phyloP scores from a whole-genome alignment of 2,329 filamentous ascomycete genomes.

The Clarireedia monteithiana region DNA sequence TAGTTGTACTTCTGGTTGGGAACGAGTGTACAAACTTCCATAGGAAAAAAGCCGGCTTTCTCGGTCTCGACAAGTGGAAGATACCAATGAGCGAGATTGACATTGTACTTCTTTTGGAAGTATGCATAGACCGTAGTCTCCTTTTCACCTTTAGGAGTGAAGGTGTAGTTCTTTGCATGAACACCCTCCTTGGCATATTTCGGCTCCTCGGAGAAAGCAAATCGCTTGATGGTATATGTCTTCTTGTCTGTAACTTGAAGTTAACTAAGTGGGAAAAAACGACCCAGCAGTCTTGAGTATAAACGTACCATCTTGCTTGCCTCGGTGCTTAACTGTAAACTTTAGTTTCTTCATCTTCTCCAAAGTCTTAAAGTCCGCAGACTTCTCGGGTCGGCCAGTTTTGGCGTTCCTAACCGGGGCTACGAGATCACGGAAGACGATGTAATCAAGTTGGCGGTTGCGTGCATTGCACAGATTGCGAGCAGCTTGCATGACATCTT shows the following conservation, averaged over 20 bases:
- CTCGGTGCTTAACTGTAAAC: slow-evolving; percentile 48
- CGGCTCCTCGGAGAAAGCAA: slow-evolving; percentile 35
- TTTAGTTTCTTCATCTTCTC: slow-evolving; percentile 46
- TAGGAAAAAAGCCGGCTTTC: slow-evolving; percentile 48
- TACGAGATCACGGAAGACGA: slow-evolving; percentile 19
- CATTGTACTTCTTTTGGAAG: slow-evolving; percentile 47
- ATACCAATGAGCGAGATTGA: slow-evolving; percentile 37
- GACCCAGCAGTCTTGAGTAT: not conserved
- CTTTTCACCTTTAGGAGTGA: slow-evolving; percentile 41
- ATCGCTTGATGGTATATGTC: slow-evolving; percentile 43
- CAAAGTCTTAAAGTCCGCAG: slow-evolving; percentile 47
- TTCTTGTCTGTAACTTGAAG: slow-evolving; percentile 32
- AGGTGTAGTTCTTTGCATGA: slow-evolving; percentile 43
- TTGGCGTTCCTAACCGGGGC: slow-evolving; percentile 14
- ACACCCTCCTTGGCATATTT: slow-evolving; percentile 39
- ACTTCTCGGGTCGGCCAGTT: slow-evolving; percentile 22
- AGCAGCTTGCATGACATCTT: slow-evolving; percentile 31
- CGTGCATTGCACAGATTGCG: slow-evolving; percentile 24
- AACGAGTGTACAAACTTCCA: slow-evolving; percentile 49
- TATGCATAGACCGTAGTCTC: slow-evolving; percentile 42
- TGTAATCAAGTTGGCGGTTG: slow-evolving; percentile 19
- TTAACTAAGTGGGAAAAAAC: not conserved
- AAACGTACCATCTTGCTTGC: slow-evolving; percentile 33
- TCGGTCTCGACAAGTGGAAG: slow-evolving; percentile 53
- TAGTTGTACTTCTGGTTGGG: slow-evolving; percentile 53